Evolutionary conservation across 2,329 filamentous ascomycete species (phyloP).

Genomic region (Fusarium buxicola): DNA sequence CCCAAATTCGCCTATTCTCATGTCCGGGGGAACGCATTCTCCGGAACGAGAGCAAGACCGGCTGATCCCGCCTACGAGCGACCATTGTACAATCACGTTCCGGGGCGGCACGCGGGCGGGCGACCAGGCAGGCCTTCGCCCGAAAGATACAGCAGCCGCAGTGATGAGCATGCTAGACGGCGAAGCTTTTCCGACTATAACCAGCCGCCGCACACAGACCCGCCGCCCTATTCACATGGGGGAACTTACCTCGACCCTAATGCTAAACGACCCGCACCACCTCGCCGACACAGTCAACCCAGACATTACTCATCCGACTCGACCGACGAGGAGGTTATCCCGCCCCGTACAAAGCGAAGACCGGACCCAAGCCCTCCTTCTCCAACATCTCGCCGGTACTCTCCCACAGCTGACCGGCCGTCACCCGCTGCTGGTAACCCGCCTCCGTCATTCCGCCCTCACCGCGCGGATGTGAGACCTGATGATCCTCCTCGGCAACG

Average conservation of each 20-base stretch:
- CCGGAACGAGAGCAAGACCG: conserved; percentile 46
- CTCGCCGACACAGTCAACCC: conserved; percentile 63
- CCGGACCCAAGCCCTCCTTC: conserved; percentile 44
- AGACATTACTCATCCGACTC: conserved; percentile 56
- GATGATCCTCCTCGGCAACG: conserved; percentile 52
- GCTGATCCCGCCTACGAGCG: conserved; percentile 51
- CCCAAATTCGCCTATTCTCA: conserved; percentile 55
- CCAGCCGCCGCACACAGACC: conserved; percentile 50
- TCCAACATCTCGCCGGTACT: conserved; percentile 50
- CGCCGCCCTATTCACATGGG: conserved; percentile 45
- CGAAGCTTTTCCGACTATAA: conserved; percentile 65
- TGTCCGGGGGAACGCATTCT: conserved; percentile 47
- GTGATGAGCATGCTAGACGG: conserved; percentile 57
- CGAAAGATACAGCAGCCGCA: conserved; percentile 51
- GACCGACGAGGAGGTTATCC: conserved; percentile 56
- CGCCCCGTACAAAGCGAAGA: conserved; percentile 45
- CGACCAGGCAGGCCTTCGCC: conserved; percentile 51
- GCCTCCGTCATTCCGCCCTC: conserved; percentile 46
- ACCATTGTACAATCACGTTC: conserved; percentile 57
- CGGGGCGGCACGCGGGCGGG: conserved; percentile 50
- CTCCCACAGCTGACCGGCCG: conserved; percentile 45
- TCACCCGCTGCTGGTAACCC: conserved; percentile 44
- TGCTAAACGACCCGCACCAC: conserved; percentile 45
- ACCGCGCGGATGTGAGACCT: conserved; percentile 49
- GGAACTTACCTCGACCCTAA: conserved; percentile 52